phyloP scores from a whole-genome alignment of 2,329 filamentous ascomycete genomes.

The Penicillium decumbens region DNA sequence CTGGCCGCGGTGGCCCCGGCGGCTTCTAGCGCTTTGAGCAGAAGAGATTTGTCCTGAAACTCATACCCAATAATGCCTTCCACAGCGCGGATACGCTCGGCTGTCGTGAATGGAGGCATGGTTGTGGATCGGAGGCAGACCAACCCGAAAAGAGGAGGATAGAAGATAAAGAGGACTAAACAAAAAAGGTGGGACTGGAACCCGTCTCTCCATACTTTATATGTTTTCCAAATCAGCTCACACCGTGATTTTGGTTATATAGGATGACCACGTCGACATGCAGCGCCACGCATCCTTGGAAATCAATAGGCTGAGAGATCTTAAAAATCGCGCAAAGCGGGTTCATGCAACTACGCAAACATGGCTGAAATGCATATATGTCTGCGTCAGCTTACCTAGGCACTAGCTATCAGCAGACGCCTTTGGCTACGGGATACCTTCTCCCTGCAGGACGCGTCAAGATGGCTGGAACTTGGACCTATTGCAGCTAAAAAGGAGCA shows the following conservation, averaged over 20 bases:
- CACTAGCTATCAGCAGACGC: not conserved
- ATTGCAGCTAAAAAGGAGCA: too few species aligned
- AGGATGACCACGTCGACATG: not conserved
- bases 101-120: not conserved
- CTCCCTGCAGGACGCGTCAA: too few species aligned
- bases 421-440: not conserved
- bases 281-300: not conserved
- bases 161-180: not conserved
- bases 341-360: not conserved
- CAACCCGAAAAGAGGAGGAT: not conserved
- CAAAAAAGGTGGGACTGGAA: not conserved
- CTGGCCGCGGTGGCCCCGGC: not conserved
- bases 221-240: not conserved
- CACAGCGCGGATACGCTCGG: not conserved
- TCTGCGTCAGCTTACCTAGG: not conserved
- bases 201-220: too few species aligned
- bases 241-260: not conserved
- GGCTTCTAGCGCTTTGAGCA: not conserved
- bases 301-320: not conserved
- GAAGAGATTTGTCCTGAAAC: not conserved
- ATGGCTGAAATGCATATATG: not conserved
- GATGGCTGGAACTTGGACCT: too few species aligned
- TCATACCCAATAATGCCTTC: not conserved
- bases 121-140: not conserved
- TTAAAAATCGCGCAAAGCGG: not conserved